These are phyloP conservation scores for Lithospermum erythrorhizon DNA, from an alignment of 257 asterid genomes.

Conservation along the genomic window DNA sequence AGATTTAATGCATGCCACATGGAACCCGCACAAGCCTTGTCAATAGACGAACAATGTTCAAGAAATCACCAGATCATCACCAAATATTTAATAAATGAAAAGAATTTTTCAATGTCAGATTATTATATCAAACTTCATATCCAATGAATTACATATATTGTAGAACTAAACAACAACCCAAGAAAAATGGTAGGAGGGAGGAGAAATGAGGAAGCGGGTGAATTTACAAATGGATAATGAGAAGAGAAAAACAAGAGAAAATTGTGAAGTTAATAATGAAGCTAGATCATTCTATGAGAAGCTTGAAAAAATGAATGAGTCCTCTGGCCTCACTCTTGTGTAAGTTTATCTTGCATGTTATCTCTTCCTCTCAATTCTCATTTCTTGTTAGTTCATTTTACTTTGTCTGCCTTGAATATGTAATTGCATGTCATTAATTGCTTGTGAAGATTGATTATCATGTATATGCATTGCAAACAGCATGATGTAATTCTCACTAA, in stretches of 20 bases:
- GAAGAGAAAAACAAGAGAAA: background rate
- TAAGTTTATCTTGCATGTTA: constrained; percentile 16
- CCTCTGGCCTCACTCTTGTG: constrained; percentile 65
- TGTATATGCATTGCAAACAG: too few species aligned
- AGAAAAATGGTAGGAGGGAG: constrained; percentile 2
- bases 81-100: background rate
- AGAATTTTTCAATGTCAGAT: background rate
- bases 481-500: too few species aligned
- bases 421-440: background rate
- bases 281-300: constrained; percentile 42
- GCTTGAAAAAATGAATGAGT: constrained; percentile 41
- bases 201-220: constrained; percentile 3
- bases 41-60: background rate
- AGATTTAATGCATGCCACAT: constrained; percentile 35
- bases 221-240: background rate
- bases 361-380: background rate
- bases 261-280: constrained; percentile 5
- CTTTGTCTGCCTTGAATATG: background rate
- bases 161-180: background rate
- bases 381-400: background rate
- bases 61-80: constrained; percentile 1
- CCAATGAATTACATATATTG: background rate
- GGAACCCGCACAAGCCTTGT: background rate
- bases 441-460: background rate
- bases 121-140: background rate